phyloP scores from a whole-genome alignment of 164 flowering plant species.

The Protea cynaroides region DNA sequence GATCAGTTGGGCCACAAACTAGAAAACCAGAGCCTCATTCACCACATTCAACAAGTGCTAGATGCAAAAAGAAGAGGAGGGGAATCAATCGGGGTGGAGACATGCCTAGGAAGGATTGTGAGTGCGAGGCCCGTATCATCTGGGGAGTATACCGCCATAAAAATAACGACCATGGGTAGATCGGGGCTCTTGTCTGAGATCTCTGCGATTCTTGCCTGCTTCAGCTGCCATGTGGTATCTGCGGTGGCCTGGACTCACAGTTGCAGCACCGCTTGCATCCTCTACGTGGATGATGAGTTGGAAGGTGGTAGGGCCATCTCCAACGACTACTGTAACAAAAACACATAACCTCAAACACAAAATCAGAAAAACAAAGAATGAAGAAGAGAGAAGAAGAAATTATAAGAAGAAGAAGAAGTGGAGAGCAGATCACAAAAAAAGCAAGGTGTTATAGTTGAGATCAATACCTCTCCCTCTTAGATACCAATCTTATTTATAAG shows the following conservation, averaged over 20 bases:
- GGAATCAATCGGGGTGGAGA: slow-evolving; percentile 14
- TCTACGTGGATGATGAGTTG: slow-evolving; percentile 49
- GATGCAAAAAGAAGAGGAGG: slow-evolving; percentile 37
- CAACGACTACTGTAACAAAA: no score
- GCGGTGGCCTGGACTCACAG: slow-evolving; percentile 89
- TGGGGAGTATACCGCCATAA: slow-evolving; percentile 46
- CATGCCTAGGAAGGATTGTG: slow-evolving; percentile 20
- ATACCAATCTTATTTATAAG: no score
- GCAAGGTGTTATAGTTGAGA: no score
- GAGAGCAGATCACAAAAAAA: no score
- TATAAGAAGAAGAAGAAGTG: no score
- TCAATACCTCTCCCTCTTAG: no score
- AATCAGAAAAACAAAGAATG: no score
- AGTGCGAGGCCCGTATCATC: slow-evolving; percentile 27
- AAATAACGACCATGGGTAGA: slow-evolving; percentile 59
- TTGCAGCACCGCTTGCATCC: slow-evolving; percentile 51
- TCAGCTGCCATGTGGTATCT: slow-evolving; percentile 56
- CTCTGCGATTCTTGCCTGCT: slow-evolving; percentile 56
- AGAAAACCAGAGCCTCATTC: slow-evolving; percentile 68
- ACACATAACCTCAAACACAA: no score
- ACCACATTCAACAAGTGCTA: slow-evolving; percentile 74
- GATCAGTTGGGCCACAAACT: slow-evolving; percentile 71
- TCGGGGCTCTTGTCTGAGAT: slow-evolving; percentile 79
- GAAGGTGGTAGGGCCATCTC: slow-evolving; percentile 33
- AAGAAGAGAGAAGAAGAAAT: no score